Base-by-base conservation (phyloP, 2,329 filamentous ascomycete genomes). In the Mycosphaerella sp. region DNA sequence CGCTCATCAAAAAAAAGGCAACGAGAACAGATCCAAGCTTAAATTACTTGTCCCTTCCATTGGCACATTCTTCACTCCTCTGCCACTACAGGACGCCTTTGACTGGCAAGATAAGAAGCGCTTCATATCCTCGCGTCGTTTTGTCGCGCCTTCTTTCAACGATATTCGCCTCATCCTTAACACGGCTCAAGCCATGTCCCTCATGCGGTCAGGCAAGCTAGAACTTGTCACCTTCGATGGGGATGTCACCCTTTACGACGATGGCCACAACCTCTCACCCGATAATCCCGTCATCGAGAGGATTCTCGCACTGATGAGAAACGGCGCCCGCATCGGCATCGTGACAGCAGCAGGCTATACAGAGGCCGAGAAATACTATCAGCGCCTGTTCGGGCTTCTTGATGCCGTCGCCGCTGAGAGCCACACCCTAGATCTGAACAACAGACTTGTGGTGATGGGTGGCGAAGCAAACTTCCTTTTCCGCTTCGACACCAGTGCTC, bases 401-500 rank as follows among this genome's bases (percentile, higher is more conserved):
- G 84, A 95, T 60, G 86, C 87, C 21, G 80, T 97, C 16, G 74
- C 52, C 4, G 39, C 79, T 35, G 79, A 80, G 5, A 81, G 81
- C 0, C 36, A n/a, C 12, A 25, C 35, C 5, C 52, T 47, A 8
- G 40, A 50, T 39, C 25, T 54, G 18, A 49, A 50, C 25, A 50
- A 54, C 17, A 40, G 46, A 21, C 77, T 98, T 5, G 79, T 97
- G 55, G 85, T 98, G 60, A 89, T 98, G 80, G 93, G 93, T 57
- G 93, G 93, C 49, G 93, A 98, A 71, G 89, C 87, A 54, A 97
- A 95, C 73, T 98, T 94, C 69, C 82, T 97, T 46, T 96, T 97
- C 72, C 82, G 82, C 45, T 95, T 86, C 71, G 79, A 82, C 54
- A 72, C 78, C 0, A 70, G 74, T 9, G 81, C 82, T 0, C 80